Percentiles rank a stretch among this genome's conserved stretches.
Conservation (phyloP, 208 protist species). For the Crithidia brevicula region DNA sequence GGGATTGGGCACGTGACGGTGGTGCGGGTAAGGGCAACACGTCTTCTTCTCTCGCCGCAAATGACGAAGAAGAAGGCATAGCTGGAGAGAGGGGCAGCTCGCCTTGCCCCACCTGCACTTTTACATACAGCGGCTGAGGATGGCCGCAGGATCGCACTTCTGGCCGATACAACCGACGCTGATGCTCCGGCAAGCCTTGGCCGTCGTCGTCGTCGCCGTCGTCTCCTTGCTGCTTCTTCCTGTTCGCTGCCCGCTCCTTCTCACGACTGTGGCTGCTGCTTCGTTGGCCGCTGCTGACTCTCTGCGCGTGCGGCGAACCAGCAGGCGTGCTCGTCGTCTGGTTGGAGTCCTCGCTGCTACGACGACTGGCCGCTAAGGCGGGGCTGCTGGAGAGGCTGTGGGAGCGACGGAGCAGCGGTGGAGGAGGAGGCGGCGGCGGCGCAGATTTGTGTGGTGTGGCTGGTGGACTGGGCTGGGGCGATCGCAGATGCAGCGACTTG, state of each 20-base stretch:
- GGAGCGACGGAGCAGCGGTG: constrained; percentile 15
- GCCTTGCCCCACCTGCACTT: constrained; percentile 6
- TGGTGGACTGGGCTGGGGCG: constrained; percentile 8
- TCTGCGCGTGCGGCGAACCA: no score
- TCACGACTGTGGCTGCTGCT: neutral
- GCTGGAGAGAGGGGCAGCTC: neutral
- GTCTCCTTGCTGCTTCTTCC: no score
- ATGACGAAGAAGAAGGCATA: no score
- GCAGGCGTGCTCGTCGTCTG: neutral
- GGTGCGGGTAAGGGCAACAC: no score
- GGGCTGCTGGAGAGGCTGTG: neutral
- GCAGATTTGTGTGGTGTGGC: neutral
- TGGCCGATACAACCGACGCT: constrained; percentile 19
- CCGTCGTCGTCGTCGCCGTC: neutral
- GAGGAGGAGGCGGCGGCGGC: neutral
- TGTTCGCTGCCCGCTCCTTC: neutral
- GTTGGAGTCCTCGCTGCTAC: neutral
- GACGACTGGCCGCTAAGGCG: neutral
- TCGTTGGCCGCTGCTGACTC: no score
- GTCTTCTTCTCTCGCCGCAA: no score
- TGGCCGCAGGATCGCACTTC: constrained; percentile 29
- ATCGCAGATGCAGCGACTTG: constrained; percentile 21
- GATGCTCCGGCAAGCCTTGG: neutral
- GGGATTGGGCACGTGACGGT: no score
- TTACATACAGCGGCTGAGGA: constrained; percentile 16